These are phyloP conservation scores for Amoeboaphelidium protococcarum DNA, from an alignment of 371 early-diverging fungal species.

Conservation along the genomic window DNA sequence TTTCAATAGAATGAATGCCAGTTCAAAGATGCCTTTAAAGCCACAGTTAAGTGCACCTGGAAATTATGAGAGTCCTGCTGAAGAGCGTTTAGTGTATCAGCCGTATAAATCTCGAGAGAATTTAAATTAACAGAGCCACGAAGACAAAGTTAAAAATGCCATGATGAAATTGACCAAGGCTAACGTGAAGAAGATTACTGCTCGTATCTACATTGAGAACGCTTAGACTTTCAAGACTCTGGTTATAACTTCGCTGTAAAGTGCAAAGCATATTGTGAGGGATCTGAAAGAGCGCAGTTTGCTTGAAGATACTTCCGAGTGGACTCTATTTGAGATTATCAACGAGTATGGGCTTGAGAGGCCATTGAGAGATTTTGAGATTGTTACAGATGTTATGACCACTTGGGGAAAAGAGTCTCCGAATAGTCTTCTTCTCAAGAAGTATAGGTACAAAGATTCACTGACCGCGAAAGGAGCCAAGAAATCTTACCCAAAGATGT, in stretches of 20 bases:
- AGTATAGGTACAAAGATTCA: constrained; percentile 23
- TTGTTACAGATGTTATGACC: constrained; percentile 40
- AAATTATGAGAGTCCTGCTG: not conserved
- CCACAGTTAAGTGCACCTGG: not conserved
- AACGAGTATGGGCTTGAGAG: constrained; percentile 49
- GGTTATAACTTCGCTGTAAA: constrained; percentile 36
- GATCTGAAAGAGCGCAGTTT: constrained; percentile 29
- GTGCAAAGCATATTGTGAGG: constrained; percentile 36
- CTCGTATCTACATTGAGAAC: constrained; percentile 57
- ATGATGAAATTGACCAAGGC: not conserved
- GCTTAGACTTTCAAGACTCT: constrained; percentile 38
- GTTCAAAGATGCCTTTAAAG: not conserved
- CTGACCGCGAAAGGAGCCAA: constrained; percentile 11
- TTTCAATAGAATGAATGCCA: not conserved
- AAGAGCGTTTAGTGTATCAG: not conserved
- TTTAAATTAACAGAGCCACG: not conserved
- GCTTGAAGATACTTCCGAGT: constrained; percentile 21
- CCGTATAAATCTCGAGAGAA: not conserved
- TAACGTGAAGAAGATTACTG: constrained; percentile 26
- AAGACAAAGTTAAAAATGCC: not conserved
- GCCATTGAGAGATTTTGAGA: constrained; percentile 67
- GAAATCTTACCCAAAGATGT: constrained; percentile 10
- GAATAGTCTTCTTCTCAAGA: constrained; percentile 45
- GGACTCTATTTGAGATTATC: constrained; percentile 69
- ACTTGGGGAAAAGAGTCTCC: constrained; percentile 43